A percentile compares a stretch with the other conserved stretches of the same genome.
phyloP scores from a whole-genome alignment of 257 asterid species.

The Nicotiana obtusifolia region DNA sequence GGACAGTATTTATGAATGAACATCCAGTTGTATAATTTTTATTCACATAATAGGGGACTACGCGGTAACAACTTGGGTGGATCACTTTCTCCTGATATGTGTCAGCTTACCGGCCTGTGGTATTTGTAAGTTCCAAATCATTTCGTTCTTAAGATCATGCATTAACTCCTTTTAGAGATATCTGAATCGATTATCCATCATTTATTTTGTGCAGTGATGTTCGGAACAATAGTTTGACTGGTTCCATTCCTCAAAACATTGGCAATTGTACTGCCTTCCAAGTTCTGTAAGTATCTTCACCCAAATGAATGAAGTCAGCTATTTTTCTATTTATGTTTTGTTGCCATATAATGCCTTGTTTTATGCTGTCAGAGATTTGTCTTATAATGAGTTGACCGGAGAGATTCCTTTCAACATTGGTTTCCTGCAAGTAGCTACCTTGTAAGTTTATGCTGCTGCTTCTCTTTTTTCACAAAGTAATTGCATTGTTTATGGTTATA shows the following conservation, averaged over 20 bases:
- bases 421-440: constrained; percentile 95
- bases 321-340: neutral
- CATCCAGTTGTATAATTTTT: neutral
- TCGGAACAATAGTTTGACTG: constrained; percentile 85
- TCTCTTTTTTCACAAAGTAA: neutral
- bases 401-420: constrained; percentile 95
- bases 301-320: neutral
- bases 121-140: constrained; percentile 67
- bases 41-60: constrained; percentile 48
- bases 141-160: neutral
- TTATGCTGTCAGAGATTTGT: constrained; percentile 64
- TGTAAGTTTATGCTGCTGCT: constrained; percentile 45
- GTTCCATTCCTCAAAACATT: constrained; percentile 69
- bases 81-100: constrained; percentile 81
- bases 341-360: neutral
- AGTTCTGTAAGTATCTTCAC: constrained; percentile 79
- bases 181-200: neutral
- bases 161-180: neutral
- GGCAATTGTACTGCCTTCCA: constrained; percentile 98
- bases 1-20: neutral
- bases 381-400: constrained; percentile 71
- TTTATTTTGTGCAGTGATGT: constrained; percentile 61
- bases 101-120: constrained; percentile 96
- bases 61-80: constrained; percentile 88
- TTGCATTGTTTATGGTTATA: neutral